Evolutionary conservation across 1,284 basidiomycete species (phyloP).

Genomic region (Heterobasidion parviporum): DNA sequence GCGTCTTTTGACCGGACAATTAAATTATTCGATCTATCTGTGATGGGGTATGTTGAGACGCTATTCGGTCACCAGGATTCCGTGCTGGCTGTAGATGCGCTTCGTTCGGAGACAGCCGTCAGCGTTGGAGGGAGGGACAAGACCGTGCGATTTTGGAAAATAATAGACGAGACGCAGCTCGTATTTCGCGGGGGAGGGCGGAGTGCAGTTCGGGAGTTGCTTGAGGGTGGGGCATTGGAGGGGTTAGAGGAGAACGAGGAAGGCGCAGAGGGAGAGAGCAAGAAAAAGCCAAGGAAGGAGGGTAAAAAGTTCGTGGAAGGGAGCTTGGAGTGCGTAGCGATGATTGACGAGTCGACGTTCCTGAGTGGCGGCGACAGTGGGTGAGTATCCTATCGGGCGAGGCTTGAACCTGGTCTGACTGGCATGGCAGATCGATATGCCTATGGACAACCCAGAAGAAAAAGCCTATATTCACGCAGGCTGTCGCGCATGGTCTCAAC

Average conservation of each 20-base stretch:
- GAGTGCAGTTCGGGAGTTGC: conserved; percentile 68
- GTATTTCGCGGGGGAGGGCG: conserved; percentile 91
- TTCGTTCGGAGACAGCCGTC: conserved; percentile 80
- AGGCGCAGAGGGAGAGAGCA: conserved; percentile 22
- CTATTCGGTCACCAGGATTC: conserved; percentile 96
- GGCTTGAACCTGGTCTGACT: conserved; percentile 11
- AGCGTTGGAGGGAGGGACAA: conserved; percentile 88
- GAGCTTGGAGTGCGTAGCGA: conserved; percentile 85
- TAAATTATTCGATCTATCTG: conserved; percentile 81
- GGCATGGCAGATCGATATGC: conserved; percentile 63
- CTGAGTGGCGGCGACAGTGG: conserved; percentile 94
- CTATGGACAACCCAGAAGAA: conserved; percentile 95
- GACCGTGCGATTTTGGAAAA: conserved; percentile 93
- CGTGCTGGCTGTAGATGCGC: conserved; percentile 69
- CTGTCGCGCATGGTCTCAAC: conserved; percentile 83
- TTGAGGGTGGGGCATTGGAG: conserved; percentile 71
- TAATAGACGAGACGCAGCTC: conserved; percentile 91
- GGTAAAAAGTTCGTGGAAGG: conserved; percentile 73
- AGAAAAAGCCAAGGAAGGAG: conserved; percentile 27
- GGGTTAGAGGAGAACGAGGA: conserved; percentile 27
- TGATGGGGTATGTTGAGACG: conserved; percentile 92
- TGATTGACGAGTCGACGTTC: conserved; percentile 93
- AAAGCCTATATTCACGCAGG: conserved; percentile 84
- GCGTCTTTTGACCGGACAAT: conserved; percentile 89
- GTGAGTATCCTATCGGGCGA: conserved; percentile 33